Evolutionary conservation across 148 eudicot species (phyloP).

Genomic region (Selenicereus undatus): DNA sequence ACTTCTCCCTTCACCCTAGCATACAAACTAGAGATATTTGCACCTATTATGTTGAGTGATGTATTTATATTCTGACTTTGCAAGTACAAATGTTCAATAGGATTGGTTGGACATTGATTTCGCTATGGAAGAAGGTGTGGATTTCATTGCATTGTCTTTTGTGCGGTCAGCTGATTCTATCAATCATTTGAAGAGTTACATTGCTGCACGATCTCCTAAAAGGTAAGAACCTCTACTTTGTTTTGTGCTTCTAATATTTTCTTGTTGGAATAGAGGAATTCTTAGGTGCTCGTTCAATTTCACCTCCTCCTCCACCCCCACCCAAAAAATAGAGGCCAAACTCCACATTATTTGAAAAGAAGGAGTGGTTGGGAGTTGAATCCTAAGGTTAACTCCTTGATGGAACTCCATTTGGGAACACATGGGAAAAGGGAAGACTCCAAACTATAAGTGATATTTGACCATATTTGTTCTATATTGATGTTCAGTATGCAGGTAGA

Average conservation of each 20-base stretch:
- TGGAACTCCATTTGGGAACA: no score
- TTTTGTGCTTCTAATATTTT: not conserved
- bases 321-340: not conserved
- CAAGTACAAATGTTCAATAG: slow-evolving; percentile 4
- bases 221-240: not conserved
- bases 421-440: no score
- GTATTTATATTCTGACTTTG: not conserved
- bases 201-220: slow-evolving; percentile 32
- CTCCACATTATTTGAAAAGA: no score
- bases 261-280: not conserved
- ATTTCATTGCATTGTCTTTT: slow-evolving; percentile 36
- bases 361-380: no score
- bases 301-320: not conserved
- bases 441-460: no score
- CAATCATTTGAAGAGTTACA: slow-evolving; percentile 30
- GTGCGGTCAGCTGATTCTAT: slow-evolving; percentile 35
- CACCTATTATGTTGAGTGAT: not conserved
- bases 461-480: no score
- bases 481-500: not conserved
- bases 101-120: slow-evolving; percentile 43
- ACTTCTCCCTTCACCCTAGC: not conserved
- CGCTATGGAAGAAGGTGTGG: slow-evolving; percentile 35
- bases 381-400: no score
- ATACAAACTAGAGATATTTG: not conserved
- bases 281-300: not conserved